Evolutionary conservation across 441 rosid genomes (phyloP), one percentile per base, ranked within the genome.

Genomic region (Gossypium trilobum): DNA sequence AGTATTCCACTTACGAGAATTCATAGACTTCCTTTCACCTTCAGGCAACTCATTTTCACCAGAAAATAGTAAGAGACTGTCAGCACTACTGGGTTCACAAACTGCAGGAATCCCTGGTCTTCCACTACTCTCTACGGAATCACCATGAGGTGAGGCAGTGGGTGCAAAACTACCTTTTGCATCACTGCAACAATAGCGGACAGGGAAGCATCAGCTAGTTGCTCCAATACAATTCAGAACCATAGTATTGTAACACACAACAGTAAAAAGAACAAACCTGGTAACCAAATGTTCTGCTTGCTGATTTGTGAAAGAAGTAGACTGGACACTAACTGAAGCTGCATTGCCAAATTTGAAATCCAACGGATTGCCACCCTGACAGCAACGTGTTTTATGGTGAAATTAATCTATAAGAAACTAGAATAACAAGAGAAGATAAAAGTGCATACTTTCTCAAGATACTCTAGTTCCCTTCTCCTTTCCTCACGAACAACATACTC

Each of bases 301-400:
- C 80, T 85, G 94, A 87, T 90, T 90, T 57, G 87, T 76, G 71
- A 90, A 83, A 71, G 99, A 96, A 52, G 99, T 88, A 73, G 99
- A 96, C 79, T 93, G 97, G 82, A 91, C 89, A 76, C 97, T 91
- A 75, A 81, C 84, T 19, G 97, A 90, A 78, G 96, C 84, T 68
- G 85, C 84, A 78, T 80, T 82, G 68, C 87, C 90, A 84, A 87
- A 89, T 85, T 88, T 93, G 77, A 93, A 96, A 79, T 96, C 99
- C 87, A 96, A 86, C 65, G 99, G 98, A 85, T 96, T 88, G 73
- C 99, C 99, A 20, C 99, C 99, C 99, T 96, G 85, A 73, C 75
- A 75, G 72, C 14, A 83, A 78, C 60, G 64, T 70, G 62, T 70
- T 51, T 78, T 78, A 55, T 25, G 54, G 31, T 36, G 50, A 71